phyloP scores from a whole-genome alignment of 2,329 filamentous ascomycete genomes.

The Aspergillus nomiae region DNA sequence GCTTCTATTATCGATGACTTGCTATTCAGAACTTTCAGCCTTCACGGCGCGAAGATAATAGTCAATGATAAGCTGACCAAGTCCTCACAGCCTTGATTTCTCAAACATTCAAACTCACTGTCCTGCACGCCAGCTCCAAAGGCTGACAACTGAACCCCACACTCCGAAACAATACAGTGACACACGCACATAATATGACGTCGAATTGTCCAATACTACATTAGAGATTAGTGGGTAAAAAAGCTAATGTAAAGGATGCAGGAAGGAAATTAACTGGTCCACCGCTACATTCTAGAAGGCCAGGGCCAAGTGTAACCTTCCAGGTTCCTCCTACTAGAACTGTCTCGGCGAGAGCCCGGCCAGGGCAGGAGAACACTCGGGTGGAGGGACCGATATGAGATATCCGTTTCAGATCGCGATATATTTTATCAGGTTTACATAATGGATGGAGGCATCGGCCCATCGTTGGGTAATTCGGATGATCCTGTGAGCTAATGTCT shows the following conservation, averaged over 20 bases:
- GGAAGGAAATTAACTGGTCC: not conserved
- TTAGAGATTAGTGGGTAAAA: not conserved
- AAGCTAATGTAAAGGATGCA: not conserved
- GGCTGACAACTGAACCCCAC: not conserved
- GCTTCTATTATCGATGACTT: not conserved
- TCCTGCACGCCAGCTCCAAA: not conserved
- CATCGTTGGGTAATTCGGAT: not conserved
- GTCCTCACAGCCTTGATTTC: not conserved
- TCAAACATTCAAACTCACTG: not conserved
- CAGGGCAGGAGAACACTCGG: not conserved
- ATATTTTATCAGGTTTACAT: not conserved
- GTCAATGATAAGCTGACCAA: not conserved
- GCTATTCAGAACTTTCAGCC: not conserved
- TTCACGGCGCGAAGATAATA: not conserved
- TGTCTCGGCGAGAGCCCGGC: not conserved
- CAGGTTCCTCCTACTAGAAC: not conserved
- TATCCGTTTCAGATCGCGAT: not conserved
- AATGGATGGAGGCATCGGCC: not conserved
- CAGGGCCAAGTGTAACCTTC: not conserved
- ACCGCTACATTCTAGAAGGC: not conserved
- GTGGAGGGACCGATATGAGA: not conserved
- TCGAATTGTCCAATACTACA: not conserved
- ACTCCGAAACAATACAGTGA: not conserved
- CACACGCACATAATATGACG: not conserved
- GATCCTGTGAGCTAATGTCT: slow-evolving; percentile 1